Percentiles rank a stretch among this genome's conserved stretches.
phyloP scores from a whole-genome alignment of 108 stramenopile species.

The Discostella pseudostelligera region DNA sequence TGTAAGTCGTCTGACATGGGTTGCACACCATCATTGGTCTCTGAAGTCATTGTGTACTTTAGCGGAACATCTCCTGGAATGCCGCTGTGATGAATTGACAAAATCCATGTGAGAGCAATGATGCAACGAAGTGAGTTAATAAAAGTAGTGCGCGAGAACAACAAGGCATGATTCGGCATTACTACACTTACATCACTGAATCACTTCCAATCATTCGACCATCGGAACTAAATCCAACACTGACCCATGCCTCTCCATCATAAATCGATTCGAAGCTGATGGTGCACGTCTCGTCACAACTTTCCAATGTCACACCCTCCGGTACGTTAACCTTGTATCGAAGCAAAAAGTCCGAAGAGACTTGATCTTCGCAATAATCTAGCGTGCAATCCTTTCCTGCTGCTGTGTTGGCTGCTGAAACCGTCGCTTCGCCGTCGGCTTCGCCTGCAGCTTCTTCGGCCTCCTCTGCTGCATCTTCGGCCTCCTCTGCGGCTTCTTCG shows the following conservation, averaged over 20 bases:
- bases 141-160: no score
- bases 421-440: no score
- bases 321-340: constrained; percentile 10
- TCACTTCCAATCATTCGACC: constrained; percentile 29
- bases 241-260: constrained; percentile 33
- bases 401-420: no score
- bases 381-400: constrained; percentile 4
- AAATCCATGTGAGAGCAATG: no score
- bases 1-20: constrained; percentile 47
- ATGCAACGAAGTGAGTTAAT: no score
- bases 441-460: no score
- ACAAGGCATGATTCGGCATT: no score
- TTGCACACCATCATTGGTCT: constrained; percentile 26
- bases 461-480: no score
- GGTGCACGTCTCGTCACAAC: background rate
- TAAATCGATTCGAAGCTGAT: constrained; percentile 15
- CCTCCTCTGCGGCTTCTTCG: no score
- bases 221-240: constrained; percentile 26
- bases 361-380: constrained; percentile 8
- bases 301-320: background rate
- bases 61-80: constrained; percentile 22
- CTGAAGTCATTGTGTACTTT: constrained; percentile 53
- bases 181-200: constrained; percentile 29
- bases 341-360: constrained; percentile 3
- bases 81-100: no score